Evolutionary conservation across 805 yeast species (phyloP), one percentile per base, ranked within the genome.

Genomic region (Metschnikowia proteae): DNA sequence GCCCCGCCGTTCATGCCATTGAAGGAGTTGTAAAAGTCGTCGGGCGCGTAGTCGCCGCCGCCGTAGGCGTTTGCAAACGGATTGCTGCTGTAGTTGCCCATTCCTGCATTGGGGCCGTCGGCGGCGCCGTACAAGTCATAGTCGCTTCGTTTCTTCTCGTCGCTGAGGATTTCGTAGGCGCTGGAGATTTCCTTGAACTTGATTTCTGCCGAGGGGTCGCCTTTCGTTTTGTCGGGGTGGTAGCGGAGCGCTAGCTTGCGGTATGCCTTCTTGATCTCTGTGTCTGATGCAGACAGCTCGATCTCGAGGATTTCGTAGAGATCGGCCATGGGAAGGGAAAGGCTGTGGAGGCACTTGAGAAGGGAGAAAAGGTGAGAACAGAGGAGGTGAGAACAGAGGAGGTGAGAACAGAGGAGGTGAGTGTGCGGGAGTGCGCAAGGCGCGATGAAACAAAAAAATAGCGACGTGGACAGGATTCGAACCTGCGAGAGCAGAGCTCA

Each of bases 171-270:
- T 61, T 89, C 96, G 63, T 92, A 92, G 0, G 98, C 98, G 52
- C 84, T 86, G 17, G 84, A 78, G 49, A 92, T 80, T 58, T 85
- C 91, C 64, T 92, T 92, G 68, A 92, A 92, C 61, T 76, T 79
- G 52, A 78, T 71, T 65, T 89, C 97, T 3, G 96, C 86, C 17
- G 72, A 79, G 23, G 81, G 81, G 7, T 79, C 81, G 55, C 82
- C 88, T 0, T 80, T 63, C 1, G 81, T 90, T 63, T 94, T 92
- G 65, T 92, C 98, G 0, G 98, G 98, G 66, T 92, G 98, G 59
- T 83, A 80, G 51, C 74, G 72, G 35, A 92, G 74, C 8, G 98
- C 98, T 43, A 89, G 75, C 57, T 83, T 86, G 55, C 95, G 78
- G 67, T 88, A 92, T 0, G 97, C 96, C 64, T 80, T 83, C 58